Evolutionary conservation across 441 rosid species (phyloP).

Genomic region (Erysimum cheiri): DNA sequence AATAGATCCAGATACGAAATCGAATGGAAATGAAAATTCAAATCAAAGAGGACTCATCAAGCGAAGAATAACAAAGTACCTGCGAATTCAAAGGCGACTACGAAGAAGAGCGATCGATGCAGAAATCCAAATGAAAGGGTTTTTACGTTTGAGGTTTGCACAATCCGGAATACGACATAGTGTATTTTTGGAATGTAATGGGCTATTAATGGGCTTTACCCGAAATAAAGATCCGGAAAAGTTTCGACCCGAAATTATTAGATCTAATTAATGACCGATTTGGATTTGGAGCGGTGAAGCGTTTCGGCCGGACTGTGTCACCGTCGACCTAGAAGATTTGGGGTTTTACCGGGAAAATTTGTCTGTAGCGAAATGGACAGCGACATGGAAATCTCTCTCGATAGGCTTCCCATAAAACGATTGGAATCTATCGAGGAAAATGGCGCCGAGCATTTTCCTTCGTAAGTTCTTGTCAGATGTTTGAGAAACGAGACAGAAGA

Average conservation of each 20-base stretch:
- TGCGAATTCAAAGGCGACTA: slow-evolving; percentile 40
- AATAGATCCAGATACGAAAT: slow-evolving; percentile 30
- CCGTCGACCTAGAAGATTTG: slow-evolving; percentile 31
- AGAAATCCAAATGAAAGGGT: slow-evolving; percentile 30
- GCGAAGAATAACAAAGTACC: slow-evolving; percentile 29
- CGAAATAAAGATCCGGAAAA: slow-evolving; percentile 11
- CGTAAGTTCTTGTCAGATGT: slow-evolving; percentile 47
- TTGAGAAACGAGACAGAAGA: neutral
- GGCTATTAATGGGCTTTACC: slow-evolving; percentile 39
- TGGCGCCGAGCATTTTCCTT: slow-evolving; percentile 80
- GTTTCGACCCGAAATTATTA: slow-evolving; percentile 16
- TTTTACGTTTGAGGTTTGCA: slow-evolving; percentile 5
- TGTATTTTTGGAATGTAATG: neutral
- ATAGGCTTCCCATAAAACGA: slow-evolving; percentile 84
- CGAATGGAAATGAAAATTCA: neutral
- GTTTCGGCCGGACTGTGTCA: neutral
- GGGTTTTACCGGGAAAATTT: neutral
- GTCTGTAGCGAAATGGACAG: slow-evolving; percentile 55
- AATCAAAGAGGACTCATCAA: neutral
- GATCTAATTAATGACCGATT: slow-evolving; percentile 14
- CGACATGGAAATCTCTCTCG: slow-evolving; percentile 72
- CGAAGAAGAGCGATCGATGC: slow-evolving; percentile 25
- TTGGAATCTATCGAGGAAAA: slow-evolving; percentile 82
- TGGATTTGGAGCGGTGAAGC: slow-evolving; percentile 15
- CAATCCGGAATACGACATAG: neutral